phyloP scores from a whole-genome alignment of 495 filamentous ascomycete genomes.

The Penicillium maclennaniae region DNA sequence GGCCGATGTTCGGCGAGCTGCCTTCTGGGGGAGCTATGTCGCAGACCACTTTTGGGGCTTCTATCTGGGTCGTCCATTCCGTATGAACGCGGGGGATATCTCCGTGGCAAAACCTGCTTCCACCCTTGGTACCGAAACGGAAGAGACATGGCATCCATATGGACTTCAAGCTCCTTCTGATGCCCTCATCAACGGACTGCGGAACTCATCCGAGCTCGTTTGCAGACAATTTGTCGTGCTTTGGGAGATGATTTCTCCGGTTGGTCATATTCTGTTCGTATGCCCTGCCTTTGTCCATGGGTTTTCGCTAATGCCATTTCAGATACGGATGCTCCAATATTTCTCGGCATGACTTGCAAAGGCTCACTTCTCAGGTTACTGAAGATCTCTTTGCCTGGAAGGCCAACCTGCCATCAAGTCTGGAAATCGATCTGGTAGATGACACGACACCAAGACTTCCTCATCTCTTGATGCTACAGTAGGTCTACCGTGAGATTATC shows the following conservation, averaged over 20 bases:
- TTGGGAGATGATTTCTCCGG: constrained; percentile 49
- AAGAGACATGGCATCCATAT: constrained; percentile 44
- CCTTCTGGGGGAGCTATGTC: constrained; percentile 51
- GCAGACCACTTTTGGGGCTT: constrained; percentile 51
- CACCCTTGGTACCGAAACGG: constrained; percentile 29
- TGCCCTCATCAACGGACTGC: constrained; percentile 21
- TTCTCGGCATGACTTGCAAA: constrained; percentile 42
- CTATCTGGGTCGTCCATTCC: constrained; percentile 45
- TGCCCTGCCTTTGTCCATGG: neutral
- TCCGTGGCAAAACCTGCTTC: constrained; percentile 42
- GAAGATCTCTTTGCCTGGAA: constrained; percentile 48
- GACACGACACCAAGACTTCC: constrained; percentile 37
- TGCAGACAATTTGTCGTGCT: constrained; percentile 44
- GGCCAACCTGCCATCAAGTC: constrained; percentile 36
- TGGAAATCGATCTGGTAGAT: constrained; percentile 40
- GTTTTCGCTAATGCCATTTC: neutral
- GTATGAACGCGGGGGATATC: constrained; percentile 46
- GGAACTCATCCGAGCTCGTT: constrained; percentile 40
- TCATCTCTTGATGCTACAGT: constrained; percentile 50
- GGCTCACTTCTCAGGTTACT: constrained; percentile 39
- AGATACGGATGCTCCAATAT: constrained; percentile 47
- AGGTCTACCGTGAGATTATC: constrained; percentile 1
- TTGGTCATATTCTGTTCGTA: constrained; percentile 46
- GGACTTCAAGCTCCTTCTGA: constrained; percentile 28
- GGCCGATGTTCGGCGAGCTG: constrained; percentile 41